Base-by-base conservation (phyloP, 1,139 yeast species). In the Sugiyamaella neomexicana region DNA sequence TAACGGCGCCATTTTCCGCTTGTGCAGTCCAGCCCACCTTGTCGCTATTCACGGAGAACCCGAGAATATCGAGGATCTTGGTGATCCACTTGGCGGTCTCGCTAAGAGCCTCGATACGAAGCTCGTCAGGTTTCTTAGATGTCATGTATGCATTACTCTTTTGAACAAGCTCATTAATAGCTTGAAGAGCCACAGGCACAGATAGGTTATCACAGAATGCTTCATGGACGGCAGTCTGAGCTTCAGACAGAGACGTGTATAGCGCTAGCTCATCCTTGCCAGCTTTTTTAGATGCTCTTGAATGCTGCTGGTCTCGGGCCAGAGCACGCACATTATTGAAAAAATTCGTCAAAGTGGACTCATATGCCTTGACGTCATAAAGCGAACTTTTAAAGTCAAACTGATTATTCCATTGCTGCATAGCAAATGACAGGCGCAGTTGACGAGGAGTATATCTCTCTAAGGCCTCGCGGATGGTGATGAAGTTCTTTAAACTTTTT, bases 391-490 rank as follows among this genome's bases (percentile, higher is more conserved):
- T 93, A 74, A 93, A 93, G 71, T 93, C 99, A 53, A 93, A 76
- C 60, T 91, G 95, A 65, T 81, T 84, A 66, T 90, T 93, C 99
- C 99, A 93, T 62, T 86, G 88, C 60, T 87, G 89, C 65, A 89
- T 77, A 1, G 96, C 95, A 75, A 93, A 93, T 10, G 91, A 91
- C 62, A 93, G 78, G 62, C 99, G 81, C 65, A 93, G 77, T 71
- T 93, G 97, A 63, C 97, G 82, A 1, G 95, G 71, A 2, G 87
- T 72, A 68, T 81, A 89, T 58, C 73, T 80, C 46, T 78, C 73
- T 60, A 95, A 78, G 0, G 98, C 98, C 68, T 93, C 95, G 62
- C 87, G 89, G 62, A 93, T 90, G 9, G 99, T 91, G 66, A 95
- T 91, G 70, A 93, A 93, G 72, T 93, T 93, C 72, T 93, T 93